Conservation (phyloP, 371 early-diverging fungal genomes). For the Mucor irregularis region DNA sequence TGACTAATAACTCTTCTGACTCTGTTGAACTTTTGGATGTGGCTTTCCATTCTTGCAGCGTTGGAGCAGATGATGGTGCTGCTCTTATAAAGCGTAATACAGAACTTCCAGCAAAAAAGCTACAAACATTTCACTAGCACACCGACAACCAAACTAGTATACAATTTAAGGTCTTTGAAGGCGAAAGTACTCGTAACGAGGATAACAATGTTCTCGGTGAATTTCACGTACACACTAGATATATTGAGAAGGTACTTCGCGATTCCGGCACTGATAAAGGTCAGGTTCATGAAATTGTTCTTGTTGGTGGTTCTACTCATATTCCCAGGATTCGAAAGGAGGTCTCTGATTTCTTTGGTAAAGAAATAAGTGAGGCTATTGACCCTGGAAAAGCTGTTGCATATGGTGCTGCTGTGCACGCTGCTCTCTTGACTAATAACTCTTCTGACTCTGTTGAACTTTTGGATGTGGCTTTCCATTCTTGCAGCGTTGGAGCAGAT, state of each 20-base stretch:
- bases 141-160: constrained; percentile 83
- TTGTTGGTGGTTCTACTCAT: constrained; percentile 99
- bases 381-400: constrained; percentile 98
- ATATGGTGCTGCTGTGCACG: constrained; percentile 97
- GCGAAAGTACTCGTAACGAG: constrained; percentile 87
- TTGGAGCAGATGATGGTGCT: constrained; percentile 89
- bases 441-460: constrained; percentile 63
- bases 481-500: constrained; percentile 89
- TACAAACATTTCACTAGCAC: constrained; percentile 91
- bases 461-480: constrained; percentile 86
- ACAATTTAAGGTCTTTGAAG: constrained; percentile 90
- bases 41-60: constrained; percentile 85
- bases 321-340: constrained; percentile 99
- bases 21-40: constrained; percentile 83
- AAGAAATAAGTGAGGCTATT: constrained; percentile 91
- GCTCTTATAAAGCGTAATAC: constrained; percentile 82
- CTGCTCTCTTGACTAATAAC: constrained; percentile 74
- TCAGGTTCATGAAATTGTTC: constrained; percentile 91
- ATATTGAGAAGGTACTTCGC: constrained; percentile 78
- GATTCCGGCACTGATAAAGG: constrained; percentile 91
- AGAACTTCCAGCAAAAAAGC: constrained; percentile 85
- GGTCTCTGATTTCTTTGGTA: constrained; percentile 94
- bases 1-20: constrained; percentile 54
- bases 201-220: constrained; percentile 94
- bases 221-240: constrained; percentile 89